Conservation (phyloP, 148 eudicot species). For the Linanthus parryae region DNA sequence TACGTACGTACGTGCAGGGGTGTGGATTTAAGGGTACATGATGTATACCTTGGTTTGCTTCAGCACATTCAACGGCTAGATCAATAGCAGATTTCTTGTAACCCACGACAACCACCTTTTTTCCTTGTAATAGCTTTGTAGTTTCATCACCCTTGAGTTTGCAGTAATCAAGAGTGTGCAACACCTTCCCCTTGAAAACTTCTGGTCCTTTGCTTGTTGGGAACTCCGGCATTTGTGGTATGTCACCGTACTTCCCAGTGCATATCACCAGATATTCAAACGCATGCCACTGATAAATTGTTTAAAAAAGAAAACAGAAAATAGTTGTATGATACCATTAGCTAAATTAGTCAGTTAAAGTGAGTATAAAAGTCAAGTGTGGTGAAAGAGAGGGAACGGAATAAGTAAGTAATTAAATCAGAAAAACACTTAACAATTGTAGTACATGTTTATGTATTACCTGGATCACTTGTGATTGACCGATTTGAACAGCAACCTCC, state of each 20-base stretch:
- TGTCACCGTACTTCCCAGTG: conserved; percentile 85
- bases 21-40: not conserved
- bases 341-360: too few species aligned
- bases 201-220: conserved; percentile 74
- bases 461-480: conserved; percentile 35
- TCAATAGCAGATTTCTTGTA: conserved; percentile 96
- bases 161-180: conserved; percentile 85
- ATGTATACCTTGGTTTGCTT: conserved; percentile 92
- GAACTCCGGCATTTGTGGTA: conserved; percentile 59
- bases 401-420: not conserved
- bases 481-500: conserved; percentile 67
- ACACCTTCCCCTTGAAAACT: conserved; percentile 60
- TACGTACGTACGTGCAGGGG: not conserved
- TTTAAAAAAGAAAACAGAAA: not conserved
- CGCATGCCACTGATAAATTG: conserved; percentile 45
- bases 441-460: conserved; percentile 22
- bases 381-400: not conserved
- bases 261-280: conserved; percentile 84
- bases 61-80: conserved; percentile 87
- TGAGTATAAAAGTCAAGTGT: too few species aligned
- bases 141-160: conserved; percentile 57
- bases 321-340: too few species aligned
- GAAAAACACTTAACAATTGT: not conserved
- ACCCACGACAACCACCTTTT: conserved; percentile 78
- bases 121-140: conserved; percentile 47